Conservation (phyloP, 495 filamentous ascomycete species). For the Hyaloscypha finlandica region DNA sequence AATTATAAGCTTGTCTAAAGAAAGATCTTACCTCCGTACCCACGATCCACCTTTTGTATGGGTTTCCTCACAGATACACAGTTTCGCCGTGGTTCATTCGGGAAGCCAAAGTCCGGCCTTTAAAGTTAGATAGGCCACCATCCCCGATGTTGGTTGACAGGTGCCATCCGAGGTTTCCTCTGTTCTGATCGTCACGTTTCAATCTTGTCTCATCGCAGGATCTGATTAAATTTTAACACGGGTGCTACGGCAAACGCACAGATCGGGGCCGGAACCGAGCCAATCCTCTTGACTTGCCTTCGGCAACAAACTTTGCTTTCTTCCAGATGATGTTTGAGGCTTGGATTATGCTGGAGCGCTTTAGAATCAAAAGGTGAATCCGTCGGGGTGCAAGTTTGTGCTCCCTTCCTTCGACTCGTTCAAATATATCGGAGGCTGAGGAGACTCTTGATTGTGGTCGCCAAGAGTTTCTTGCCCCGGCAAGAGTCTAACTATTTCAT, state of each 20-base stretch:
- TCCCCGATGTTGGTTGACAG: background rate
- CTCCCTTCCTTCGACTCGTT: background rate
- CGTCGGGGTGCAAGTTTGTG: background rate
- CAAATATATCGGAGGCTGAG: background rate
- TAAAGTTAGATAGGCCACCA: background rate
- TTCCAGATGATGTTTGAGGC: background rate
- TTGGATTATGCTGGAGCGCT: background rate
- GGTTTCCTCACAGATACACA: no score
- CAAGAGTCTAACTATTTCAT: background rate
- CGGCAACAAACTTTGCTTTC: background rate
- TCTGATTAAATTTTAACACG: background rate
- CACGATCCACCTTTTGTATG: background rate
- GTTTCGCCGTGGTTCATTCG: background rate
- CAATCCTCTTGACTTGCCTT: background rate
- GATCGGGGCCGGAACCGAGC: background rate
- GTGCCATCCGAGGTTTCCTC: slow-evolving; percentile 7
- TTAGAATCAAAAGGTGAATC: background rate
- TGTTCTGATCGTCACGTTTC: slow-evolving; percentile 4
- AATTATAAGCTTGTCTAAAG: background rate
- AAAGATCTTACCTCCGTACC: background rate
- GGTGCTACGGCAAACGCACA: background rate
- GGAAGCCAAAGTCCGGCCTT: background rate
- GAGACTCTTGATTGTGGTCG: background rate
- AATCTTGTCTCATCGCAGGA: slow-evolving; percentile 2
- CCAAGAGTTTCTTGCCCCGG: background rate